phyloP scores from a whole-genome alignment of 1,284 basidiomycete species.

The Pterula multifida region DNA sequence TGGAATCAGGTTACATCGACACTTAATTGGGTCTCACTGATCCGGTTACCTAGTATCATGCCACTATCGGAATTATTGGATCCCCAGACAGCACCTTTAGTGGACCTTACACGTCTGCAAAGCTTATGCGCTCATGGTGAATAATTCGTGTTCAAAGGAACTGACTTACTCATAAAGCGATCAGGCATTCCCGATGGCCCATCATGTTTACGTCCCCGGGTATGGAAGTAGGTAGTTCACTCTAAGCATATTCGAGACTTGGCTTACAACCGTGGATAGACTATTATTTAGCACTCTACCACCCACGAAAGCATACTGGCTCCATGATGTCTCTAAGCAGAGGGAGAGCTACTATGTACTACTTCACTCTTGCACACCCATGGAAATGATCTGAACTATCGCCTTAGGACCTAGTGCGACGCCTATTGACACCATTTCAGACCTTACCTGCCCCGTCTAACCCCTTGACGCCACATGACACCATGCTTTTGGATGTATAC shows the following conservation, averaged over 20 bases:
- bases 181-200: conserved; percentile 62
- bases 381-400: conserved; percentile 2
- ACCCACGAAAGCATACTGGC: conserved; percentile 43
- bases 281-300: conserved; percentile 53
- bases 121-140: conserved; percentile 46
- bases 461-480: conserved; percentile 32
- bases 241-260: not conserved
- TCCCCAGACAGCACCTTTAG: conserved; percentile 29
- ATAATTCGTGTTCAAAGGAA: conserved; percentile 9
- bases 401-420: conserved; percentile 51
- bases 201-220: conserved; percentile 55
- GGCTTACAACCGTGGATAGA: conserved; percentile 22
- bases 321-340: conserved; percentile 42
- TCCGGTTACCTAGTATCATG: conserved; percentile 40
- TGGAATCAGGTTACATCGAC: not conserved
- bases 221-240: conserved; percentile 57
- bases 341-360: conserved; percentile 61
- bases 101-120: conserved; percentile 46
- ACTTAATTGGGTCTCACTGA: conserved; percentile 7
- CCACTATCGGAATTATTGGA: conserved; percentile 49
- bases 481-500: conserved; percentile 34
- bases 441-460: conserved; percentile 32
- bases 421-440: conserved; percentile 44
- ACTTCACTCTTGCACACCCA: conserved; percentile 6
- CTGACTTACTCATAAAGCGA: conserved; percentile 7